A percentile compares a stretch with the other conserved stretches of the same genome.
phyloP scores from a whole-genome alignment of 768 basidiomycete genomes.

The Suillus bovinus region DNA sequence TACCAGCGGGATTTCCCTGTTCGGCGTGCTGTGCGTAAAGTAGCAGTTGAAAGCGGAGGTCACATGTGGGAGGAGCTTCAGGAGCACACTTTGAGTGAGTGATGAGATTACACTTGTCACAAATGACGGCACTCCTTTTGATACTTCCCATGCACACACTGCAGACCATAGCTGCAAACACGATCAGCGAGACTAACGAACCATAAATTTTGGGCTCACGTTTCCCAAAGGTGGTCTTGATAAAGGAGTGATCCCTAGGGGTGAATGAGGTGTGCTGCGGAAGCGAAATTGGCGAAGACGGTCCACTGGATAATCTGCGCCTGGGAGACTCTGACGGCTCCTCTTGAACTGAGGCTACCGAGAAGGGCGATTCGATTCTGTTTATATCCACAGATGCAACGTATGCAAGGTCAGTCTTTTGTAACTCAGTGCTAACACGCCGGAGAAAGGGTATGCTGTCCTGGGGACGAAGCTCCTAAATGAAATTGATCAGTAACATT shows the following conservation, averaged over 20 bases:
- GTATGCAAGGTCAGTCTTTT: constrained; percentile 66
- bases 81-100: constrained; percentile 76
- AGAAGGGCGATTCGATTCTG: constrained; percentile 38
- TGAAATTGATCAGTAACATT: constrained; percentile 8
- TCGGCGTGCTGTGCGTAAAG: constrained; percentile 79
- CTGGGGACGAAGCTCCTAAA: constrained; percentile 80
- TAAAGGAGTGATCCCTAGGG: constrained; percentile 77
- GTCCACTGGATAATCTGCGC: constrained; percentile 42
- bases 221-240: constrained; percentile 92
- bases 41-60: constrained; percentile 79
- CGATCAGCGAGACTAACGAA: constrained; percentile 9
- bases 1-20: constrained; percentile 55
- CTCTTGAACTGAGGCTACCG: constrained; percentile 46
- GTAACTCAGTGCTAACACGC: constrained; percentile 84
- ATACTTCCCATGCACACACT: constrained; percentile 78
- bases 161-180: constrained; percentile 73
- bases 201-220: constrained; percentile 44
- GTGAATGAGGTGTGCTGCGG: constrained; percentile 44
- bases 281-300: constrained; percentile 25
- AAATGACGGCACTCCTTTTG: constrained; percentile 86
- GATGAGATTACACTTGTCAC: constrained; percentile 87
- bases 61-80: constrained; percentile 78
- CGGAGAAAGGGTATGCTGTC: constrained; percentile 96
- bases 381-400: constrained; percentile 39
- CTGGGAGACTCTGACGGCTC: constrained; percentile 37